Evolutionary conservation across 2,329 filamentous ascomycete genomes (phyloP), one percentile per base, ranked within the genome.

Genomic region (Aspergillus fumigatus): DNA sequence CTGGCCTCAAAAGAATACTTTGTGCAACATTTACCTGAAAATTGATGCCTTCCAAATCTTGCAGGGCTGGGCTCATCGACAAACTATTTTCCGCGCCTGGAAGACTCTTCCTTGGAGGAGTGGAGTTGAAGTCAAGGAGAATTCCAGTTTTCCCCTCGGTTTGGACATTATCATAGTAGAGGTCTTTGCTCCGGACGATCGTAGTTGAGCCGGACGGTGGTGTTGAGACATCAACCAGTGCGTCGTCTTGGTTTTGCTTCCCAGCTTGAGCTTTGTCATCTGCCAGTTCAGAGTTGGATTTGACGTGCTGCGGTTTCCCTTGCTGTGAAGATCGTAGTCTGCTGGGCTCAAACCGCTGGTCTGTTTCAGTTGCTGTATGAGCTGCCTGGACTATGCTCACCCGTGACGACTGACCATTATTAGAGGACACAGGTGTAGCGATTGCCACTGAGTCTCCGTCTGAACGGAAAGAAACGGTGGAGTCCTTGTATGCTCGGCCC

Each of bases 31-130:
- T 14, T 11, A 3, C 48, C 21, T 50, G 25, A 43, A 67, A 67
- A 14, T 64, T 58, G 21, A 69, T 48, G 2, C 63, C 66, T 56
- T 63, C 50, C 26, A 66, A 43, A 27, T 67, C 65, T 55, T 58
- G 48, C 27, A 63, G 29, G 2, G 59, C 58, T 47, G 63, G 61
- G 23, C 59, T 64, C 50, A 52, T 47, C 40, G 57, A 27, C n/a
- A 43, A 9, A 21, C n/a, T 48, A 23, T 48, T 10, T n/a, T 49
- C 26, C 41, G 23, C 50, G 14, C n/a, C 38, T 50, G 19, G 38
- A 3, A 38, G 27, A 19, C 21, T 35, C 26, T 51, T 51, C 5
- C 48, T 17, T 27, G 62, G 56, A 48, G 63, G 56, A 26, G 63
- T 53, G 29, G 32, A 41, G 19, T 52, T 56, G 17, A 69, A 51